Evolutionary conservation across 2,329 filamentous ascomycete genomes (phyloP).

Genomic region (Phialophora tarda): DNA sequence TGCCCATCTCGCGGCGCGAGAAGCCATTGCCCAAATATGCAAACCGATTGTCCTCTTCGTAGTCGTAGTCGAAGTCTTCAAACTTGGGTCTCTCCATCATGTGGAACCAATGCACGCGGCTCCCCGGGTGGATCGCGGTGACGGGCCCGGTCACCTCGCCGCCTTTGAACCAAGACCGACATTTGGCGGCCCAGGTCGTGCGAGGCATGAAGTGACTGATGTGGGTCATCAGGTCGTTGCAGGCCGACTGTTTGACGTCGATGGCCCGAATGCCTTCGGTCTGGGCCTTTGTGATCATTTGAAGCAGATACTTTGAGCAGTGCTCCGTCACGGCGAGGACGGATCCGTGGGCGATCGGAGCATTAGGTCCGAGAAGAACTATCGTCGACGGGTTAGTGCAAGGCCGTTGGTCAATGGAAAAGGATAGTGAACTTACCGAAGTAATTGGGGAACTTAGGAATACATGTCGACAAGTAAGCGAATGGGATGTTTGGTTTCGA

Average conservation of each 20-base stretch:
- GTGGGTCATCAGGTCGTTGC: slow-evolving; percentile 46
- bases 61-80: slow-evolving; percentile 39
- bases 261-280: slow-evolving; percentile 29
- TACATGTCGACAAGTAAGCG: slow-evolving; percentile 32
- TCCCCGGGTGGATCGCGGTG: slow-evolving; percentile 27
- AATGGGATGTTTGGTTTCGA: slow-evolving; percentile 37
- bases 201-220: slow-evolving; percentile 49
- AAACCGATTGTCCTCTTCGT: slow-evolving; percentile 39
- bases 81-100: slow-evolving; percentile 38
- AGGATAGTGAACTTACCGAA: slow-evolving; percentile 25
- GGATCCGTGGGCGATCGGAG: slow-evolving; percentile 40
- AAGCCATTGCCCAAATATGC: slow-evolving; percentile 48
- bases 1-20: slow-evolving; percentile 15
- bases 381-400: not conserved
- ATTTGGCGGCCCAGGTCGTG: slow-evolving; percentile 41
- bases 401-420: not conserved
- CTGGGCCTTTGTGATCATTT: slow-evolving; percentile 39
- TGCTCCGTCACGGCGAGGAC: slow-evolving; percentile 41
- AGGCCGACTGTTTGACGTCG: slow-evolving; percentile 38
- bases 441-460: slow-evolving; percentile 40
- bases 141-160: slow-evolving; percentile 35
- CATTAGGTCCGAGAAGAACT: slow-evolving; percentile 39
- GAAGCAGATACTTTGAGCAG: slow-evolving; percentile 37
- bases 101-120: slow-evolving; percentile 41
- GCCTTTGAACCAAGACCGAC: slow-evolving; percentile 52